phyloP scores from a whole-genome alignment of 352 stramenopile species.

The Pythium graminicola region DNA sequence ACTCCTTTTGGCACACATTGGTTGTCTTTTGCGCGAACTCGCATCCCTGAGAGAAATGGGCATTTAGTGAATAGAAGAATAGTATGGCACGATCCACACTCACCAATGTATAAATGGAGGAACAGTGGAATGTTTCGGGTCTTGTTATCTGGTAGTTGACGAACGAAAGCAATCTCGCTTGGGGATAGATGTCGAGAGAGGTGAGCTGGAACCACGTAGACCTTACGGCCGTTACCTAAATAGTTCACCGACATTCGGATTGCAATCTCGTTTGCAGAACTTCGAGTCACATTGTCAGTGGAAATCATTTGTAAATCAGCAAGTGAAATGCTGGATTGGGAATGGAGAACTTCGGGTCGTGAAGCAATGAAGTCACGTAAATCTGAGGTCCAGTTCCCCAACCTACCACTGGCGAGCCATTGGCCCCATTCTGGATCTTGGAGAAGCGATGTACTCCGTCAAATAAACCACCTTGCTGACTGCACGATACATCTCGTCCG shows the following conservation, averaged over 20 bases:
- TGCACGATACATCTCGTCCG: constrained; percentile 6
- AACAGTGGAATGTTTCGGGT: constrained; percentile 2
- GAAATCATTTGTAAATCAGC: neutral
- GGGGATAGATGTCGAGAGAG: neutral
- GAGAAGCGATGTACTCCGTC: constrained; percentile 21
- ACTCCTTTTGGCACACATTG: constrained; percentile 13
- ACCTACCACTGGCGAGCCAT: constrained; percentile 10
- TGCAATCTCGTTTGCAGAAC: neutral
- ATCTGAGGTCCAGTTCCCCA: constrained; percentile 7
- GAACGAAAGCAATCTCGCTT: neutral
- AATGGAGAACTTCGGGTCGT: neutral
- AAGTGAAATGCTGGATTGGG: neutral
- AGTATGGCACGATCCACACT: neutral
- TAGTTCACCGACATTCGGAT: neutral
- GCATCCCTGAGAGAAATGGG: constrained; percentile 10
- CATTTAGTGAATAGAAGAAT: neutral
- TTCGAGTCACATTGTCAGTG: neutral
- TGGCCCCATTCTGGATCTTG: constrained; percentile 18
- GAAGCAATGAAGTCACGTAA: constrained; percentile 1
- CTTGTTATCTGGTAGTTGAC: constrained; percentile 7
- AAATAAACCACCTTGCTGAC: constrained; percentile 24
- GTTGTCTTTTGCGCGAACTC: constrained; percentile 17
- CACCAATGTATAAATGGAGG: neutral
- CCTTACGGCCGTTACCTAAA: neutral
- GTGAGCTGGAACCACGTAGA: neutral